phyloP scores from a whole-genome alignment of 441 rosid species.

The Jatropha podagrica region DNA sequence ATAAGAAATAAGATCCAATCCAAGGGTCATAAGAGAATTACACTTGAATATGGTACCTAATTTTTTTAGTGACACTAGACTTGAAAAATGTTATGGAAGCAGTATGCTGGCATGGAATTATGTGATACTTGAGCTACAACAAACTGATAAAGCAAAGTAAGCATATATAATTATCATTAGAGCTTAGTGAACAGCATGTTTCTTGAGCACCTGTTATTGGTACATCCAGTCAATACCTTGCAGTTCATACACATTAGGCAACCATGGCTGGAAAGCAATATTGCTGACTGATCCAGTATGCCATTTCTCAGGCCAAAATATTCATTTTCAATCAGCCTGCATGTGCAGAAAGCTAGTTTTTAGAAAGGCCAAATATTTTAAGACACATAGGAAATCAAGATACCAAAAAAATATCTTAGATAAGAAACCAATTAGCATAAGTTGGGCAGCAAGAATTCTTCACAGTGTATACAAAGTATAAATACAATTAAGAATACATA shows the following conservation, averaged over 20 bases:
- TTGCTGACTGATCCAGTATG: conserved; percentile 94
- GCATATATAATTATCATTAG: background rate
- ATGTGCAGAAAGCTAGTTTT: conserved; percentile 20
- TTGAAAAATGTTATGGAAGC: background rate
- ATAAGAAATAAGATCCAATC: background rate
- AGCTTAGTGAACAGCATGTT: background rate
- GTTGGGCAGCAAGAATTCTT: background rate
- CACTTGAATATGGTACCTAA: background rate
- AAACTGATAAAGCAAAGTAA: conserved; percentile 1
- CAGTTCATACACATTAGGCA: conserved; percentile 88
- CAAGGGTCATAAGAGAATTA: background rate
- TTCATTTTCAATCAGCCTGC: conserved; percentile 86
- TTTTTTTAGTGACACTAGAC: background rate
- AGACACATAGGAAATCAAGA: background rate
- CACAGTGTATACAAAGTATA: no score
- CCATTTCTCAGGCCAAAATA: conserved; percentile 91
- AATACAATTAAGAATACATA: no score
- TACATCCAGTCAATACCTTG: conserved; percentile 52
- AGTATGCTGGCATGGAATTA: conserved; percentile 5
- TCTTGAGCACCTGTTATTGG: background rate
- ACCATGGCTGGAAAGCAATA: conserved; percentile 74
- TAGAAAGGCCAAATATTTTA: conserved; percentile 8
- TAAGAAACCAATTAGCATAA: background rate
- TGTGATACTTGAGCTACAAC: background rate
- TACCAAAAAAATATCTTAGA: background rate